Evolutionary conservation across 495 filamentous ascomycete species (phyloP).

Genomic region (Platismatia glauca): DNA sequence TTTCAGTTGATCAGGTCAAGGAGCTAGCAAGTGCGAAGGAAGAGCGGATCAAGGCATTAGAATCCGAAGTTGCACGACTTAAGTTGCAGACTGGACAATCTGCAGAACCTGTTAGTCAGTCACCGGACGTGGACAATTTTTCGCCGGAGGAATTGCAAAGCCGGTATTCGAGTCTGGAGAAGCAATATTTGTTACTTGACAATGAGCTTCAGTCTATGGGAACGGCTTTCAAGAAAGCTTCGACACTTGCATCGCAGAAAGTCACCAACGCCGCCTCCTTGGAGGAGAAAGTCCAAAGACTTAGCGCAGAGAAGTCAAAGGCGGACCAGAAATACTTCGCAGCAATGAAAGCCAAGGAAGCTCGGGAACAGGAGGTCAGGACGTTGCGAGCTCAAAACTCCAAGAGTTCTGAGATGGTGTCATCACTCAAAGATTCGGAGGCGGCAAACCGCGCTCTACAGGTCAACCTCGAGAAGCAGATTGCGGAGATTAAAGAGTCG

Average conservation of each 20-base stretch:
- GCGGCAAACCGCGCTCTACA: conserved; percentile 47
- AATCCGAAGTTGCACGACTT: conserved; percentile 70
- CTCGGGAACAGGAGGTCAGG: conserved; percentile 65
- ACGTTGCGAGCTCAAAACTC: conserved; percentile 69
- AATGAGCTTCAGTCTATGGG: conserved; percentile 81
- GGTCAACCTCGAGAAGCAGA: conserved; percentile 83
- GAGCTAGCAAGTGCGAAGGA: conserved; percentile 70
- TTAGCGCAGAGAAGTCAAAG: conserved; percentile 83
- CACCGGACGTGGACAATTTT: conserved; percentile 42
- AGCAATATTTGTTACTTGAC: conserved; percentile 72
- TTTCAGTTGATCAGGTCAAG: conserved; percentile 56
- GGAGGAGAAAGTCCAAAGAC: conserved; percentile 68
- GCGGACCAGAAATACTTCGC: conserved; percentile 97
- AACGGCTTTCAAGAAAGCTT: conserved; percentile 76
- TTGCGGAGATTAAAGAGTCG: conserved; percentile 68
- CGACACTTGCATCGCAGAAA: conserved; percentile 75
- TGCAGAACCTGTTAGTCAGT: conserved; percentile 35
- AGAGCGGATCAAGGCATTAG: conserved; percentile 65
- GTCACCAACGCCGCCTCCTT: conserved; percentile 61
- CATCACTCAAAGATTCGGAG: conserved; percentile 86
- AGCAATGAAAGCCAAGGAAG: conserved; percentile 87
- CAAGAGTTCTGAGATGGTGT: conserved; percentile 88
- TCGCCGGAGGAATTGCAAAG: conserved; percentile 58
- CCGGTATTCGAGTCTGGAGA: conserved; percentile 63
- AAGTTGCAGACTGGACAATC: conserved; percentile 37